These are phyloP conservation scores for Kwoniella sp. DNA, from an alignment of 768 basidiomycete species.

Conservation along the genomic window DNA sequence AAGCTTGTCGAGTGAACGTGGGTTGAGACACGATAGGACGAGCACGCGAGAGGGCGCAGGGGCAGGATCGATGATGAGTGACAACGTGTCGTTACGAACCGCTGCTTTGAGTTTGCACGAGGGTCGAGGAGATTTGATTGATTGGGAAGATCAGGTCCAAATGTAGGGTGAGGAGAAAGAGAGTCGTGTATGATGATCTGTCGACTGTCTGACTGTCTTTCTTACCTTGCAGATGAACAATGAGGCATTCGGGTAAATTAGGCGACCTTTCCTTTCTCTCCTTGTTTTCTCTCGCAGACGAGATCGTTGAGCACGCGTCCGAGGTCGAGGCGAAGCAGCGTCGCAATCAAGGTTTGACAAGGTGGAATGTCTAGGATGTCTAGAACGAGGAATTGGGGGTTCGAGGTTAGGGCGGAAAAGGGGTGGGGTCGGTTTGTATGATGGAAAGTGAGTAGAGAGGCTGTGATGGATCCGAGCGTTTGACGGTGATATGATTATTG, in stretches of 20 bases:
- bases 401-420: no score
- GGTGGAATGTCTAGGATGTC: no score
- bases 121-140: not conserved
- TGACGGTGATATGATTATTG: not conserved
- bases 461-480: no score
- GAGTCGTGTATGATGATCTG: not conserved
- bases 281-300: no score
- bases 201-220: not conserved
- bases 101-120: not conserved
- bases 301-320: no score
- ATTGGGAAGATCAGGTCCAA: not conserved
- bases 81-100: not conserved
- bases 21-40: no score
- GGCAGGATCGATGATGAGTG: not conserved
- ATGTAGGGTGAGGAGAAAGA: not conserved
- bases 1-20: not conserved
- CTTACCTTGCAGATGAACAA: not conserved
- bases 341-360: no score
- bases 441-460: no score
- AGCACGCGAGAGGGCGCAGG: not conserved
- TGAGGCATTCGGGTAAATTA: not conserved
- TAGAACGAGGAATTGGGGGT: no score
- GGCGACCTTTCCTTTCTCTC: no score
- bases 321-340: no score
- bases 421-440: no score